Evolutionary conservation across 2,329 filamentous ascomycete genomes (phyloP).

Genomic region (Botrytis tulipae): DNA sequence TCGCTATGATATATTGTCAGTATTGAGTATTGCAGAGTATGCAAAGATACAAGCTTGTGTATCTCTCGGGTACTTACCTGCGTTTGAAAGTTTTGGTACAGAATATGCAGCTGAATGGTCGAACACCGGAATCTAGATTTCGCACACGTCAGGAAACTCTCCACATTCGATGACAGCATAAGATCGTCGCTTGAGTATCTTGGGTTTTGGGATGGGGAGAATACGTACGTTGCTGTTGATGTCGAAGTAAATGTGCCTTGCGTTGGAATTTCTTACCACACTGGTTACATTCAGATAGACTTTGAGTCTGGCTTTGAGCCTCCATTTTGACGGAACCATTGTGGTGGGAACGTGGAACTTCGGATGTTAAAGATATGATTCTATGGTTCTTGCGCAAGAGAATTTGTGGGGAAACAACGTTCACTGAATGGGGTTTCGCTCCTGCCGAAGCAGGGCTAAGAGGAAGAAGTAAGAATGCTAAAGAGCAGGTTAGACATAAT

Average conservation of each 20-base stretch:
- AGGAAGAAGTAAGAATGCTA: background rate
- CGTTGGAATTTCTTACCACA: slow-evolving; percentile 40
- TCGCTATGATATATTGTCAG: slow-evolving; percentile 30
- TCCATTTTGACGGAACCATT: slow-evolving; percentile 36
- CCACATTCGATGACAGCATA: background rate
- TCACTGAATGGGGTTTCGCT: background rate
- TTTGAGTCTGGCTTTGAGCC: slow-evolving; percentile 39
- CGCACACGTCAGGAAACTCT: slow-evolving; percentile 21
- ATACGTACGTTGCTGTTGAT: slow-evolving; percentile 39
- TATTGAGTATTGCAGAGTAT: background rate
- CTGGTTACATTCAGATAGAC: slow-evolving; percentile 37
- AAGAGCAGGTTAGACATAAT: background rate
- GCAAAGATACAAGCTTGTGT: background rate
- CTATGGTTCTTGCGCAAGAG: slow-evolving; percentile 5
- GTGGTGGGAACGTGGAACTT: slow-evolving; percentile 23
- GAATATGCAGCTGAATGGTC: slow-evolving; percentile 39
- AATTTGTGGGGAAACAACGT: slow-evolving; percentile 15
- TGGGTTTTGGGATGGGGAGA: background rate
- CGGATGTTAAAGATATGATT: slow-evolving; percentile 12
- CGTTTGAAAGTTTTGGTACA: slow-evolving; percentile 40
- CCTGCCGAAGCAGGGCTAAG: slow-evolving; percentile 16
- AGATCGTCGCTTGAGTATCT: background rate
- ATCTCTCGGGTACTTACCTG: slow-evolving; percentile 30
- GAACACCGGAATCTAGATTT: slow-evolving; percentile 35
- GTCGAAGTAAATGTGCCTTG: slow-evolving; percentile 39